Percentiles rank a stretch among this genome's conserved stretches.
phyloP scores from a whole-genome alignment of 345 rosid genomes.

The Citrus reticulata region DNA sequence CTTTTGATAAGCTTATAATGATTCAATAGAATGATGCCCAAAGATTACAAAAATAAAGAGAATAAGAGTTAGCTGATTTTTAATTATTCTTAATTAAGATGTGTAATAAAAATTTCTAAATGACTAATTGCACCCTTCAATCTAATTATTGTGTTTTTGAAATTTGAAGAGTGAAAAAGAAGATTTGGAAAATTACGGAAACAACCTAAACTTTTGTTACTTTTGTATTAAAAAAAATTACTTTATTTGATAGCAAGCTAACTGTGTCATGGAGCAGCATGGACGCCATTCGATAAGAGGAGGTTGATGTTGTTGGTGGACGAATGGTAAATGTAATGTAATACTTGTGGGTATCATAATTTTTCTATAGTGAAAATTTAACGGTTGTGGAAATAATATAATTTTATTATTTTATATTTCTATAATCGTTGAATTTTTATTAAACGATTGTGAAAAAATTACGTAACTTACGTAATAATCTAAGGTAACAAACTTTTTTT shows the following conservation, averaged over 20 bases:
- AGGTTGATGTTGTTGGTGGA: no score
- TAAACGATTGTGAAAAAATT: rapidly evolving
- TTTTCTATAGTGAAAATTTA: rapidly evolving
- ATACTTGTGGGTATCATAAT: no score
- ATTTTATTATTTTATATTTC: no score
- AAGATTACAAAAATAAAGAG: neutral
- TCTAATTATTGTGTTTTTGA: neutral
- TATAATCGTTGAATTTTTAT: rapidly evolving
- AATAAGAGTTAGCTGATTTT: neutral
- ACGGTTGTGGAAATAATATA: rapidly evolving
- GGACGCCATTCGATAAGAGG: no score
- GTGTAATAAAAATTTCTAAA: neutral
- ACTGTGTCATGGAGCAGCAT: no score
- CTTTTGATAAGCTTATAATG: neutral
- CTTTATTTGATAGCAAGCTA: no score
- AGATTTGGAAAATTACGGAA: neutral
- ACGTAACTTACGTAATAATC: no score
- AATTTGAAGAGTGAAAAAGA: no score
- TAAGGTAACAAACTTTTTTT: no score
- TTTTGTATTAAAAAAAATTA: no score
- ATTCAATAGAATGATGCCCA: neutral
- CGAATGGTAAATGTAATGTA: no score
- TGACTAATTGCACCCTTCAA: neutral
- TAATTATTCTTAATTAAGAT: neutral
- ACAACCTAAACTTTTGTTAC: neutral